Percentiles rank a stretch among this genome's conserved stretches.
phyloP scores from a whole-genome alignment of 2,329 filamentous ascomycete genomes.

The Rutstroemia sydowiana region DNA sequence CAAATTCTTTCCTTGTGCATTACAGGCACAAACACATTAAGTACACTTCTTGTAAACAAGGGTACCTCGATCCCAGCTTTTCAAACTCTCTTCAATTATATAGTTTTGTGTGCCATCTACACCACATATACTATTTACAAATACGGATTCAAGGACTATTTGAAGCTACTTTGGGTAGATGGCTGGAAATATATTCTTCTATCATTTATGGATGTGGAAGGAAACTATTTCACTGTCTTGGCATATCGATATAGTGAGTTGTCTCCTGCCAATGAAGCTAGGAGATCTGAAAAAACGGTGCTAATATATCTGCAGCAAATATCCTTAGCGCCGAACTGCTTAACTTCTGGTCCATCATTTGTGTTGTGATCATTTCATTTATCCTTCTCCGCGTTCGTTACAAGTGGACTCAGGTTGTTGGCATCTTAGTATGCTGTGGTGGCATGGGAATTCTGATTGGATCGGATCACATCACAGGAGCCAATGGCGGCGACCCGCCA shows the following conservation, averaged over 20 bases:
- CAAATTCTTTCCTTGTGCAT: slow-evolving; percentile 85
- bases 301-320: slow-evolving; percentile 50
- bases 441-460: slow-evolving; percentile 81
- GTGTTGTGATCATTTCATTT: slow-evolving; percentile 82
- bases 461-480: slow-evolving; percentile 76
- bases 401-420: slow-evolving; percentile 73
- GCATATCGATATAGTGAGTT: slow-evolving; percentile 59
- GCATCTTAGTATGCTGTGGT: slow-evolving; percentile 85
- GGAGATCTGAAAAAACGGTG: not conserved
- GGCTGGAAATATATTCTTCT: slow-evolving; percentile 95
- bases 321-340: slow-evolving; percentile 89
- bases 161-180: slow-evolving; percentile 54
- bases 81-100: slow-evolving; percentile 93
- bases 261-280: not conserved
- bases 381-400: slow-evolving; percentile 80
- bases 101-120: slow-evolving; percentile 76
- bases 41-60: slow-evolving; percentile 58
- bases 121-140: slow-evolving; percentile 70
- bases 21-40: slow-evolving; percentile 88
- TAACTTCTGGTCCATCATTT: slow-evolving; percentile 97
- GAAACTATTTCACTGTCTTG: slow-evolving; percentile 96
- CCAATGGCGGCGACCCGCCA: slow-evolving; percentile 59
- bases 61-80: slow-evolving; percentile 85
- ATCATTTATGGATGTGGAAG: slow-evolving; percentile 87
- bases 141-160: slow-evolving; percentile 69